phyloP scores from a whole-genome alignment of 768 basidiomycete genomes.

The Leccinum obscurum region DNA sequence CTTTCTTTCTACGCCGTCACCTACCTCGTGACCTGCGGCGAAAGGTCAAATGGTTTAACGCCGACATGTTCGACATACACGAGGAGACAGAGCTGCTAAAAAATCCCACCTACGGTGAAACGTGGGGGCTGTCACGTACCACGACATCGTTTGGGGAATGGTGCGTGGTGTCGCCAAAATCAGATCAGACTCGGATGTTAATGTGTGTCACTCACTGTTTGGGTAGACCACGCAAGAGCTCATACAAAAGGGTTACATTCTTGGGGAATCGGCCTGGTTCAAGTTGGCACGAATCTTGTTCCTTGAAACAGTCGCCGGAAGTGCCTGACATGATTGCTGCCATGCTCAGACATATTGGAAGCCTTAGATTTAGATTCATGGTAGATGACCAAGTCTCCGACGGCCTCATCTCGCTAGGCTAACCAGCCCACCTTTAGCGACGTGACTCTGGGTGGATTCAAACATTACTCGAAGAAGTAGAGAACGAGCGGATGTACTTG shows the following conservation, averaged over 20 bases:
- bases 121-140: too few species aligned
- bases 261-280: constrained; percentile 79
- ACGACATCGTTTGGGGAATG: too few species aligned
- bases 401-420: constrained; percentile 5
- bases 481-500: constrained; percentile 96
- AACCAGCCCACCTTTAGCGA: constrained; percentile 33
- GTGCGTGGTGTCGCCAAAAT: too few species aligned
- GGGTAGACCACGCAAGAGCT: constrained; percentile 59
- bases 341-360: constrained; percentile 82
- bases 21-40: too few species aligned
- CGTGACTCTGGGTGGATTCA: constrained; percentile 82
- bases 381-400: constrained; percentile 39
- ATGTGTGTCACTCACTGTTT: too few species aligned
- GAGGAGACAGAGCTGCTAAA: too few species aligned
- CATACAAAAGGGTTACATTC: constrained; percentile 63
- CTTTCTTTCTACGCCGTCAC: too few species aligned
- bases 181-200: too few species aligned
- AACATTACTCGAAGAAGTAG: constrained; percentile 91
- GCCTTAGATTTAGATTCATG: constrained; percentile 73
- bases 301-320: constrained; percentile 86
- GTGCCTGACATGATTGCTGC: constrained; percentile 97
- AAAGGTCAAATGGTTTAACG: too few species aligned
- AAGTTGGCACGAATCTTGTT: constrained; percentile 51
- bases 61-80: too few species aligned
- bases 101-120: too few species aligned